Conservation (phyloP, 176 grass and related monocot species). For the Thalia dealbata region DNA sequence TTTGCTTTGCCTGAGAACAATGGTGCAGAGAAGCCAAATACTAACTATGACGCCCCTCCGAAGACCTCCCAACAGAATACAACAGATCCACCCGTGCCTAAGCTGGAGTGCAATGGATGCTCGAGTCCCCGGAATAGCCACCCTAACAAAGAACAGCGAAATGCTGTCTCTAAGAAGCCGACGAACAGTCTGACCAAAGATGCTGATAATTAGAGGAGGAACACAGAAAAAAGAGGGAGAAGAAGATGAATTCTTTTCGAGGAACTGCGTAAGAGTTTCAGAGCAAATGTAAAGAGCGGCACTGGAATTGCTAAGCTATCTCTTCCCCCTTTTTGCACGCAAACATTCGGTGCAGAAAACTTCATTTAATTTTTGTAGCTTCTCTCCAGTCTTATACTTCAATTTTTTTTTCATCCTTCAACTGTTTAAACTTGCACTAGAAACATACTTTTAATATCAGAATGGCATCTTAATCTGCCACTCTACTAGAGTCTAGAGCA, state of each 20-base stretch:
- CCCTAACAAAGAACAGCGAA: background rate
- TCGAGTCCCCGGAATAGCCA: background rate
- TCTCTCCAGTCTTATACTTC: background rate
- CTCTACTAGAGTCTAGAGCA: no score
- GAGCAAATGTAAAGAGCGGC: conserved; percentile 14
- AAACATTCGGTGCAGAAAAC: background rate
- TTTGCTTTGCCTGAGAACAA: conserved; percentile 14
- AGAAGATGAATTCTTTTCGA: background rate
- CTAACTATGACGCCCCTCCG: background rate
- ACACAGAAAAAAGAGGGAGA: background rate
- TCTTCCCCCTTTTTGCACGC: background rate
- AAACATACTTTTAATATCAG: background rate
- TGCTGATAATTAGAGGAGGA: conserved; percentile 1
- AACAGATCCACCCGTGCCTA: background rate
- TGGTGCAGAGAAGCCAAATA: conserved; percentile 14
- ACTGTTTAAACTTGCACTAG: background rate
- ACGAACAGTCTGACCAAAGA: background rate
- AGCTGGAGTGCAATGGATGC: conserved; percentile 7
- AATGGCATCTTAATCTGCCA: no score
- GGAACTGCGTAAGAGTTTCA: background rate
- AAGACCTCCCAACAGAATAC: background rate
- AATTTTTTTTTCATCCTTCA: background rate
- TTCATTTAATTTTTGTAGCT: background rate
- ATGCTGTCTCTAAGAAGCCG: background rate
- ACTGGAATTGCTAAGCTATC: background rate